These are phyloP conservation scores for Neofusicoccum ribis DNA, from an alignment of 2,329 filamentous ascomycete species.

Conservation along the genomic window DNA sequence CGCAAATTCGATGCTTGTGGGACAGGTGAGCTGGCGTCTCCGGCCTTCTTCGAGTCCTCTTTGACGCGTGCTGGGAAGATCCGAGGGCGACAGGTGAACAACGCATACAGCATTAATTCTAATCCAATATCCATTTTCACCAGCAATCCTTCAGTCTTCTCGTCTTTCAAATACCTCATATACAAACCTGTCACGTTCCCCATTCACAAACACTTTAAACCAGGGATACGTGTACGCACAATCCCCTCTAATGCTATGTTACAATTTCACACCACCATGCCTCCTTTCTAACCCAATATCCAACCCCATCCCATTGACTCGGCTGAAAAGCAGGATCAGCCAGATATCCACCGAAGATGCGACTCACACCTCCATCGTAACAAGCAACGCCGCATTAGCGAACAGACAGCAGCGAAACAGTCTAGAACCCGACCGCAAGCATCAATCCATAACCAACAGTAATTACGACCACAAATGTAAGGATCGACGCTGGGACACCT, in stretches of 20 bases:
- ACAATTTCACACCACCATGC: neutral
- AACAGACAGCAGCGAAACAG: neutral
- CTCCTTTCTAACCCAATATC: neutral
- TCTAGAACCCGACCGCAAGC: slow-evolving; percentile 67
- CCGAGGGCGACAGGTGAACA: too few species aligned
- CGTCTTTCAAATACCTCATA: neutral
- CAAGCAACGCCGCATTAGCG: too few species aligned
- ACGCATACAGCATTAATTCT: too few species aligned
- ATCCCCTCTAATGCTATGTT: slow-evolving; percentile 3
- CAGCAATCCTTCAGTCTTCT: too few species aligned
- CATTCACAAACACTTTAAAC: neutral
- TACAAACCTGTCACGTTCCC: neutral
- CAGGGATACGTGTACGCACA: neutral
- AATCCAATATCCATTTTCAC: too few species aligned
- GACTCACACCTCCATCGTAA: neutral
- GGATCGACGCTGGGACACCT: slow-evolving; percentile 83
- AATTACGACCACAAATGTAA: slow-evolving; percentile 79
- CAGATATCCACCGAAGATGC: neutral
- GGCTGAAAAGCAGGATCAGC: neutral
- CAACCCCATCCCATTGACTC: neutral
- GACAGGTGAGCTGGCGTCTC: too few species aligned
- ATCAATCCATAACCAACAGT: slow-evolving; percentile 91
- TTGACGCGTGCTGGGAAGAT: too few species aligned
- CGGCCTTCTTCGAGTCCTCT: too few species aligned
- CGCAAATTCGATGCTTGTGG: too few species aligned